Evolutionary conservation across 768 basidiomycete genomes (phyloP).

Genomic region (Coprinopsis sp.): DNA sequence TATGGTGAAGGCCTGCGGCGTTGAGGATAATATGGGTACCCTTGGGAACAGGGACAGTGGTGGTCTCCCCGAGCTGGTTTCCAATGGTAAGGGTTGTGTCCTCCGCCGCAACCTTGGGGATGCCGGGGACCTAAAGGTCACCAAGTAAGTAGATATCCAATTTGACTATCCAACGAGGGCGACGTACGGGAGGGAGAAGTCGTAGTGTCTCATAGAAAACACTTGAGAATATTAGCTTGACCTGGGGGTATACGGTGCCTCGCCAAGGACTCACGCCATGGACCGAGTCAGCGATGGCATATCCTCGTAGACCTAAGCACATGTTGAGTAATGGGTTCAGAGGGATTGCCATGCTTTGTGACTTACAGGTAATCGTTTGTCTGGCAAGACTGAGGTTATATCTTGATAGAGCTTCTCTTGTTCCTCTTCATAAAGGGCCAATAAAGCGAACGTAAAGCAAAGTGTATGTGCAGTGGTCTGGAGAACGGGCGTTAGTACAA

Average conservation of each 20-base stretch:
- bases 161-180: too few relatives aligned
- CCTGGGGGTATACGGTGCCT: not conserved
- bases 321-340: not conserved
- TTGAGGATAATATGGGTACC: slow-evolving; percentile 33
- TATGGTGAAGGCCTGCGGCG: slow-evolving; percentile 42
- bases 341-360: not conserved
- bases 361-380: slow-evolving; percentile 24
- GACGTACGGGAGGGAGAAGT: slow-evolving; percentile 31
- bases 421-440: slow-evolving; percentile 41
- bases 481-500: not conserved
- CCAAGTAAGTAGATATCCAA: not conserved
- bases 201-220: not conserved
- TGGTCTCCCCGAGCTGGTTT: slow-evolving; percentile 34
- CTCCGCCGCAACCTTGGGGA: slow-evolving; percentile 44
- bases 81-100: slow-evolving; percentile 38
- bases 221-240: not conserved
- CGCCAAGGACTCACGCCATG: slow-evolving; percentile 27
- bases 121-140: slow-evolving; percentile 27
- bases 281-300: slow-evolving; percentile 34
- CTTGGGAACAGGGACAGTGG: slow-evolving; percentile 36
- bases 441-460: slow-evolving; percentile 34
- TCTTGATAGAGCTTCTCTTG: slow-evolving; percentile 42
- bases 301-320: slow-evolving; percentile 34
- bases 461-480: slow-evolving; percentile 38
- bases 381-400: slow-evolving; percentile 23